Evolutionary conservation across 768 basidiomycete species (phyloP).

Genomic region (Tylopilus plumbeoviolaceoides): DNA sequence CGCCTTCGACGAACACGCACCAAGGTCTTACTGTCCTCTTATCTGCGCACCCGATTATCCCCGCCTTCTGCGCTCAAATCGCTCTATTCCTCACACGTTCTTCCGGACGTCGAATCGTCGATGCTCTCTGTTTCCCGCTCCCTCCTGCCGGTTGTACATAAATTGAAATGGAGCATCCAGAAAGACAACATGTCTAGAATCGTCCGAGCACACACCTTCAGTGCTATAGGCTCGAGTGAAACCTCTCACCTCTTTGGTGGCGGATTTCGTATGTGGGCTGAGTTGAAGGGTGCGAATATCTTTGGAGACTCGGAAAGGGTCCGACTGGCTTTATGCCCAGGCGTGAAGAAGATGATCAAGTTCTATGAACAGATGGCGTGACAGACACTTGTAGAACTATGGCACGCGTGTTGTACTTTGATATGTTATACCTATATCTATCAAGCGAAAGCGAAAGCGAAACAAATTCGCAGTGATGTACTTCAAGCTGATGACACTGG

Average conservation of each 20-base stretch:
- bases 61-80: constrained; percentile 37
- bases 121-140: constrained; percentile 53
- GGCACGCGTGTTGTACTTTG: background rate
- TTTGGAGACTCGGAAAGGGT: constrained; percentile 62
- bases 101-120: constrained; percentile 63
- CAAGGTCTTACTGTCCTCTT: constrained; percentile 46
- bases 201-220: constrained; percentile 40
- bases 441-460: too few relatives aligned
- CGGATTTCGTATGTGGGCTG: constrained; percentile 52
- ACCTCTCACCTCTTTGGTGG: constrained; percentile 28
- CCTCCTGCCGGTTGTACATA: constrained; percentile 59
- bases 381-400: background rate
- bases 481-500: too few relatives aligned
- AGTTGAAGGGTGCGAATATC: constrained; percentile 45
- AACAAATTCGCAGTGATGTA: background rate
- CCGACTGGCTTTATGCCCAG: constrained; percentile 64
- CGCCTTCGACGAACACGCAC: constrained; percentile 53
- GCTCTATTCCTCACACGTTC: constrained; percentile 48
- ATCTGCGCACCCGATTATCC: constrained; percentile 47
- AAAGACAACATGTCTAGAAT: constrained; percentile 57
- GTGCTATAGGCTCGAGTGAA: constrained; percentile 25
- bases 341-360: constrained; percentile 51
- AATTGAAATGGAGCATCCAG: constrained; percentile 70
- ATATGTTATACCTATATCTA: background rate
- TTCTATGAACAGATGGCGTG: constrained; percentile 50